Evolutionary conservation across 2,329 filamentous ascomycete genomes (phyloP), one percentile per base, ranked within the genome.

Genomic region (Pyricularia pennisetigena): DNA sequence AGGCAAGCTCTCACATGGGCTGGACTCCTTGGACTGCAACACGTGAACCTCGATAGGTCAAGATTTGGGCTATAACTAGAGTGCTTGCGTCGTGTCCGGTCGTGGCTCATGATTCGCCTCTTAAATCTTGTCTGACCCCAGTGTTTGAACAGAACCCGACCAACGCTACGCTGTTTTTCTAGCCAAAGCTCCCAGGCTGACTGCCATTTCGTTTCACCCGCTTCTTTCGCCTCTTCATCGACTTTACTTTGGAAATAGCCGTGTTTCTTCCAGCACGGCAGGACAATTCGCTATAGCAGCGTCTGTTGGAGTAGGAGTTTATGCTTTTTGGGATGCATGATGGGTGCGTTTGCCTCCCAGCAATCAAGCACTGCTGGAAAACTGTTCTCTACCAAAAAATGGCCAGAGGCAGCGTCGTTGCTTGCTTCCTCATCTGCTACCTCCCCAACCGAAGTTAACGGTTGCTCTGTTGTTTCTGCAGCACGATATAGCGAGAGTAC

Each of bases 401-500:
- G 23, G 57, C 57, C 57, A 24, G 14, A 26, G 57, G 14, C 57
- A 24, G 24, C 28, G 1, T 61, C 23, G 23, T 61, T 14, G 57
- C 23, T 61, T 26, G 23, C 57, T 26, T 14, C 4, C 23, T 16
- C 57, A 12, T 26, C 57, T 61, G 23, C 24, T 26, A 26, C 57
- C 9, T 61, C 57, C n/a, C 24, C 57, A 61, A 61, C n/a, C 24
- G 24, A 26, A 12, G 57, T 26, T 61, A 61, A 61, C 28, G 23
- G 57, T 61, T 16, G 57, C 23, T 4, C 23, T 61, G 23, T 61
- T 61, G 23, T 26, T 26, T n/a, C 23, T 26, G 57, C 62, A 70
- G 67, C 76, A 85, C 82, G 79, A 76, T 75, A 77, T 78, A 78
- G 78, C 74, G 78, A 78, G 74, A 85, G 77, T 69, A 89, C 90